Percentiles rank a stretch among this genome's conserved stretches.
phyloP scores from a whole-genome alignment of 129 eudicot species.

The Artemisia tridentata region DNA sequence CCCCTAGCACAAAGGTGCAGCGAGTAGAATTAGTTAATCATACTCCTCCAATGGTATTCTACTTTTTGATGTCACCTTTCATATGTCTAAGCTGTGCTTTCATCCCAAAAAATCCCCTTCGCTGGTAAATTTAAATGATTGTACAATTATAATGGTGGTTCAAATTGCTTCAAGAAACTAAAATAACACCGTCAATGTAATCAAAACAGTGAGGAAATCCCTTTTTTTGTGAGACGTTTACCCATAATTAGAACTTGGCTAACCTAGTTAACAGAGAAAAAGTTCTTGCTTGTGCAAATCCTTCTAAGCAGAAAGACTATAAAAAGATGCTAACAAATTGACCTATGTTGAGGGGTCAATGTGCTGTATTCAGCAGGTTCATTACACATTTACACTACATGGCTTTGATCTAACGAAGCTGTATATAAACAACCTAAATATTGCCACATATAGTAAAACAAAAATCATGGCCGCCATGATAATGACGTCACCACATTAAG shows the following conservation, averaged over 20 bases:
- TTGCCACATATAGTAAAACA: background rate
- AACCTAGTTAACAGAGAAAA: no score
- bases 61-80: background rate
- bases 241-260: background rate
- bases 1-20: background rate
- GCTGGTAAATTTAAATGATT: background rate
- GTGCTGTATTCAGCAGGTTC: no score
- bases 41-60: background rate
- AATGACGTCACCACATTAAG: background rate
- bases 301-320: background rate
- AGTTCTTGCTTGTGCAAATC: background rate
- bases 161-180: background rate
- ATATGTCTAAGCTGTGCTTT: background rate
- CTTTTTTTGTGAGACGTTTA: background rate
- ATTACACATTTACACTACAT: no score
- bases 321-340: background rate
- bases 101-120: background rate
- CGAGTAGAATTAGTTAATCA: background rate
- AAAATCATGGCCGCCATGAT: background rate
- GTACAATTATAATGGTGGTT: background rate
- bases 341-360: no score
- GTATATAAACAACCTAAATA: background rate
- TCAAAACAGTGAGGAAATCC: background rate
- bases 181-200: background rate
- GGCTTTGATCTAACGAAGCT: no score